These are phyloP conservation scores for Asterophora parasitica DNA, from an alignment of 768 basidiomycete genomes.

Conservation along the genomic window DNA sequence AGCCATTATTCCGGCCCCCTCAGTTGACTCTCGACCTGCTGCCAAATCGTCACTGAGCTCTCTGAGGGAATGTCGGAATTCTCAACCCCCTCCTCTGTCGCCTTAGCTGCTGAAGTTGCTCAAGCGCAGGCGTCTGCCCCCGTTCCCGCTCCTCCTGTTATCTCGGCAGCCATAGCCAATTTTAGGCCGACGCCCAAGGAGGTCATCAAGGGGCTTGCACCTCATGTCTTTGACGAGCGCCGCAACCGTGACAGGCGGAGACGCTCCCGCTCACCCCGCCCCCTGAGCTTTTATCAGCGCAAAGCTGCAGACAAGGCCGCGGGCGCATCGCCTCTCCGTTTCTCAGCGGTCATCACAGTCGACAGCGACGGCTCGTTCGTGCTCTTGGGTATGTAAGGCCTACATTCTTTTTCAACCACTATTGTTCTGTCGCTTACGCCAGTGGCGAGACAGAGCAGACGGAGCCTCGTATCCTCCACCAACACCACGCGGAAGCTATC, in stretches of 20 bases:
- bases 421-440: background rate
- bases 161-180: constrained; percentile 31
- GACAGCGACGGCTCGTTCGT: constrained; percentile 30
- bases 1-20: constrained; percentile 3
- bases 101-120: background rate
- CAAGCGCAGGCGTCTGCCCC: constrained; percentile 1
- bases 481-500: constrained; percentile 5
- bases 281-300: constrained; percentile 1
- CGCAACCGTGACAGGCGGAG: constrained; percentile 25
- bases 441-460: constrained; percentile 8
- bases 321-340: constrained; percentile 29
- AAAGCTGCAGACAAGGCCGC: constrained; percentile 12
- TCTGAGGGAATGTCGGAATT: constrained; percentile 2
- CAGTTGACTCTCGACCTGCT: background rate
- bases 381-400: constrained; percentile 24
- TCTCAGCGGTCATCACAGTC: constrained; percentile 28
- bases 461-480: constrained; percentile 9
- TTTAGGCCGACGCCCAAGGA: constrained; percentile 38
- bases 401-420: background rate
- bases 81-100: background rate
- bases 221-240: constrained; percentile 41
- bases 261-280: constrained; percentile 17
- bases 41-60: background rate
- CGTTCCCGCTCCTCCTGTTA: constrained; percentile 6
- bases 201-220: constrained; percentile 40